Conservation (phyloP, 441 rosid genomes). For the Corymbia calophylla region DNA sequence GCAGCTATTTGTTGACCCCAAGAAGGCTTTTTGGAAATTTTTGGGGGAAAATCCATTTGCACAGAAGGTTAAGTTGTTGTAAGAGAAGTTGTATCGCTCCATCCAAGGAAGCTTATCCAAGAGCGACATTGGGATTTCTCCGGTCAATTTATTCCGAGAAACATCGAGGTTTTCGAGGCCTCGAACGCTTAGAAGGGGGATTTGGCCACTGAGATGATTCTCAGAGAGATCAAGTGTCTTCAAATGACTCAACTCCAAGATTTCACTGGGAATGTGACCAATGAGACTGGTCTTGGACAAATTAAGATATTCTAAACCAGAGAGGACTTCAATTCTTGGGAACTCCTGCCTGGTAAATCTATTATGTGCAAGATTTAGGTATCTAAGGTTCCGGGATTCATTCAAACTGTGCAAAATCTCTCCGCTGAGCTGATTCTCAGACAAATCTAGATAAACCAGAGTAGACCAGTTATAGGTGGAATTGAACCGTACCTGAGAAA, state of each 20-base stretch:
- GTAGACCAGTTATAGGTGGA: constrained; percentile 44
- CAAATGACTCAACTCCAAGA: constrained; percentile 42
- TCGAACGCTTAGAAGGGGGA: constrained; percentile 40
- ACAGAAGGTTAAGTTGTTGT: constrained; percentile 84
- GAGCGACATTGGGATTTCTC: constrained; percentile 54
- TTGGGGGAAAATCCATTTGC: constrained; percentile 37
- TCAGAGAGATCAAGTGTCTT: constrained; percentile 65
- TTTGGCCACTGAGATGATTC: constrained; percentile 56
- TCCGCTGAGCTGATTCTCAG: constrained; percentile 82
- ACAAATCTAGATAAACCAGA: constrained; percentile 74
- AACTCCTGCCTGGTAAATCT: constrained; percentile 53
- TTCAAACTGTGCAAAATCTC: constrained; percentile 42
- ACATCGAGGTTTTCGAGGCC: constrained; percentile 58
- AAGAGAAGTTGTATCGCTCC: constrained; percentile 81
- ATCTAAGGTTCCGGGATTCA: constrained; percentile 44
- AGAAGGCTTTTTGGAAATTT: constrained; percentile 42
- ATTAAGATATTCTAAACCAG: constrained; percentile 60
- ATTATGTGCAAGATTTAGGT: constrained; percentile 74
- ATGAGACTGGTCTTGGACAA: constrained; percentile 56
- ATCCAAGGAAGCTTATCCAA: constrained; percentile 48
- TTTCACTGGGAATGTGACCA: constrained; percentile 57
- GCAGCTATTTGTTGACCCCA: constrained; percentile 62
- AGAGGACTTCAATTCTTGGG: constrained; percentile 39
- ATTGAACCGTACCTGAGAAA: constrained; percentile 71
- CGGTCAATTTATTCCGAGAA: constrained; percentile 70